Evolutionary conservation across 2,329 filamentous ascomycete species (phyloP), one percentile per base, ranked within the genome.

Genomic region (Ophiostoma australiae): DNA sequence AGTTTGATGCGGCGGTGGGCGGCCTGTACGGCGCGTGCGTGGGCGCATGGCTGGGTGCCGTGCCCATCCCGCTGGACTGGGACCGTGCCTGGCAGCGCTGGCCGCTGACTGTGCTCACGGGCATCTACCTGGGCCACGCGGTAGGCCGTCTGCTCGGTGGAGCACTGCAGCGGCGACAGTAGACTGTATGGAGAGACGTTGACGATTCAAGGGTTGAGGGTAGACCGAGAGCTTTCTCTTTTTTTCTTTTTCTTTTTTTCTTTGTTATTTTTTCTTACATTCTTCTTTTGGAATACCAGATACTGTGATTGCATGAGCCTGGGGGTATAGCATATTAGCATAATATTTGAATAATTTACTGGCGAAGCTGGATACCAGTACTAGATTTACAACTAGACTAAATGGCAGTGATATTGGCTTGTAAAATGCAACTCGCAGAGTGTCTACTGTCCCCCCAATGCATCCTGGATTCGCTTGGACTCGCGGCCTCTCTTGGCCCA

Each of bases 81-180:
- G 95, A 99, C 79, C 89, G 95, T n/a, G 93, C 97, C 76, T 99
- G 95, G 95, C 95, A 99, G 86, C 92, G 90, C 79, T 99, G 94
- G 91, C 95, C 95, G 0, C 90, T 98, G 67, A 99, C 95, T 0
- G 91, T 99, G 72, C 81, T 98, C 4, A 89, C 87, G 1, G 95
- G 95, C 2, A 84, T 91, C 23, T 98, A 97, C 80, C 80, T 87
- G 6, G 95, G 95, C 0, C 93, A 91, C 79, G 84, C 87, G 0
- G 74, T 92, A 15, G 93, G 93, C 1, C 90, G 91, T 77, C 76
- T 87, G 70, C 74, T 88, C 23, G 89, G 89, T 0, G 86, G 85
- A 2, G 82, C 80, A 1, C 68, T 86, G 72, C 68, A 70, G 35
- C 63, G 63, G 33, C 63, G 63, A n/a, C n/a, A 66, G 63, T 13